These are phyloP conservation scores for Aspergillus caelatus DNA, from an alignment of 2,329 filamentous ascomycete species.

Conservation along the genomic window DNA sequence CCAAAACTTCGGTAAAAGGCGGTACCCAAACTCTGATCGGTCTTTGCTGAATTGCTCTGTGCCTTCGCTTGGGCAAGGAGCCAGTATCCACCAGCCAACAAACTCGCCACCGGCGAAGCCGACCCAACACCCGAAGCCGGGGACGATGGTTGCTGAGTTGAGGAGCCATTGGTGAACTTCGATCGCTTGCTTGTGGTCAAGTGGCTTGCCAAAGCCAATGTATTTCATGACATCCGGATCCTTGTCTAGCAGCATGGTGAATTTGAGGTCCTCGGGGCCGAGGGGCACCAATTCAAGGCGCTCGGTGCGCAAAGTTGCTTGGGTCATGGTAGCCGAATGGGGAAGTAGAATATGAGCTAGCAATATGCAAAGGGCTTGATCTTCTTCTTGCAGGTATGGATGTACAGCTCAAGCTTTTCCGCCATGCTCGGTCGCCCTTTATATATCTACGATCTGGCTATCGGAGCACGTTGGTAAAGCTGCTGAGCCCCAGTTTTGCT, in stretches of 20 bases:
- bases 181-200: slow-evolving; percentile 11
- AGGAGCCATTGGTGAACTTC: slow-evolving; percentile 14
- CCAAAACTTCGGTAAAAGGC: slow-evolving; percentile 13
- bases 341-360: not conserved
- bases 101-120: slow-evolving; percentile 8
- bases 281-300: not conserved
- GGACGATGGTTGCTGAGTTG: not conserved
- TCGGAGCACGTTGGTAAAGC: not conserved
- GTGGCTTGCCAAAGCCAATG: slow-evolving; percentile 15
- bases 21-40: slow-evolving; percentile 16
- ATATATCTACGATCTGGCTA: not conserved
- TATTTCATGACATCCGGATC: slow-evolving; percentile 17
- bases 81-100: slow-evolving; percentile 15
- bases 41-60: slow-evolving; percentile 10
- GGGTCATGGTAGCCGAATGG: not conserved
- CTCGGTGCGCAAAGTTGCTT: not conserved
- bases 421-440: not conserved
- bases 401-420: not conserved
- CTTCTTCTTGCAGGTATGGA: not conserved
- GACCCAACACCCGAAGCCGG: slow-evolving; percentile 11
- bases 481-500: not conserved
- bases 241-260: slow-evolving; percentile 14
- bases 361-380: not conserved
- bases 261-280: not conserved
- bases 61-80: not conserved